A percentile compares a stretch with the other conserved stretches of the same genome.
phyloP scores from a whole-genome alignment of 1,139 yeast genomes.

The Debaryomyces nepalensis region DNA sequence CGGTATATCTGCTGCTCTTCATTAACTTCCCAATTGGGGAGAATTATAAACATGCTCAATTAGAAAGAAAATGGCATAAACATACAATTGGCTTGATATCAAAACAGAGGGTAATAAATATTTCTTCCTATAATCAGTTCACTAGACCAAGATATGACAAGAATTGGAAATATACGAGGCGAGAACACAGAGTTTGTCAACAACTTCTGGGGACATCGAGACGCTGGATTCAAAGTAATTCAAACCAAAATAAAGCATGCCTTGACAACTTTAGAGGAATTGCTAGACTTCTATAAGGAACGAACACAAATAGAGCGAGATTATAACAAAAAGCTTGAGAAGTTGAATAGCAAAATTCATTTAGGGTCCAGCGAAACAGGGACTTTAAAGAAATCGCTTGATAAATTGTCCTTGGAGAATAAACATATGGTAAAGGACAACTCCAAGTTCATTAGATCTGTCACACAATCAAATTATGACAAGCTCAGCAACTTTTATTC shows the following conservation, averaged over 20 bases:
- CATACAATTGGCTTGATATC: constrained; percentile 4
- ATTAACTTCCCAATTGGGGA: constrained; percentile 15
- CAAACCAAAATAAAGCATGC: constrained; percentile 40
- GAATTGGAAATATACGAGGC: constrained; percentile 10
- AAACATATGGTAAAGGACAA: constrained; percentile 38
- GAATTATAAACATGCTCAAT: constrained; percentile 20
- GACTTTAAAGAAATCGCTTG: constrained; percentile 61
- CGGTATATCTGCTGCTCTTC: constrained; percentile 4
- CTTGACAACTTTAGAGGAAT: constrained; percentile 42
- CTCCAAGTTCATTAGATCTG: constrained; percentile 37
- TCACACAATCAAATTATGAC: constrained; percentile 39
- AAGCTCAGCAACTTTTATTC: constrained; percentile 36
- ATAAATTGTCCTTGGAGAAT: constrained; percentile 59
- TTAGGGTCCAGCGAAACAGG: constrained; percentile 68
- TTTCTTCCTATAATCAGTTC: constrained; percentile 9
- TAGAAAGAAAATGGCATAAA: constrained; percentile 5
- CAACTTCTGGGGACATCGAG: constrained; percentile 50
- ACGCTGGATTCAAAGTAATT: constrained; percentile 38
- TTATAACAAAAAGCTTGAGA: constrained; percentile 57
- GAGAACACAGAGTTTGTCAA: constrained; percentile 35
- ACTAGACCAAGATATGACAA: constrained; percentile 6
- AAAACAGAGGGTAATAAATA: constrained; percentile 13
- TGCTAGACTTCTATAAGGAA: constrained; percentile 52
- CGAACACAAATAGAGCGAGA: constrained; percentile 72
- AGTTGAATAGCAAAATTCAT: constrained; percentile 49